Percentiles rank a stretch among this genome's conserved stretches.
Evolutionary conservation across 1,284 basidiomycete genomes (phyloP).

Genomic region (Dichomitus squalens): DNA sequence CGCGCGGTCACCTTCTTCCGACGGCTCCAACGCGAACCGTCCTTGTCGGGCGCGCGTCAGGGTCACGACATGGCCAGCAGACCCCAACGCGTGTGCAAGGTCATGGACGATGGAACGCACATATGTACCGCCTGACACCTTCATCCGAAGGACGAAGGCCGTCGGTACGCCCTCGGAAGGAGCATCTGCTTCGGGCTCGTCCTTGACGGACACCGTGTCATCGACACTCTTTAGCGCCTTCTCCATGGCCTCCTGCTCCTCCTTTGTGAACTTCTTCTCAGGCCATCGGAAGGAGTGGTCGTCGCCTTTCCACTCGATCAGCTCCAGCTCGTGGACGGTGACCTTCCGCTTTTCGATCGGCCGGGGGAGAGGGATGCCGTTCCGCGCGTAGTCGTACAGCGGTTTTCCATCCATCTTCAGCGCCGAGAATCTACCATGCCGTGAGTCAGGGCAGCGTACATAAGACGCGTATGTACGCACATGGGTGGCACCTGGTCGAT

Average conservation of each 20-base stretch:
- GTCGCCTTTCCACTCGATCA: slow-evolving; percentile 70
- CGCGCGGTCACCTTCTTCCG: slow-evolving; percentile 42
- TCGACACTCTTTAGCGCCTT: slow-evolving; percentile 57
- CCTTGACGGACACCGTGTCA: slow-evolving; percentile 31
- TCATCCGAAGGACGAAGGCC: slow-evolving; percentile 89
- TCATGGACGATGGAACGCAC: slow-evolving; percentile 93
- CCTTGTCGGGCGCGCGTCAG: slow-evolving; percentile 87
- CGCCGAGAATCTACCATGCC: slow-evolving; percentile 82
- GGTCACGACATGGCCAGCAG: slow-evolving; percentile 90
- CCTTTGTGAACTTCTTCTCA: slow-evolving; percentile 63
- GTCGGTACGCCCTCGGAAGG: slow-evolving; percentile 56
- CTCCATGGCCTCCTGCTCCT: slow-evolving; percentile 73
- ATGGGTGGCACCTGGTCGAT: slow-evolving; percentile 92
- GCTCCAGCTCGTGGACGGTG: slow-evolving; percentile 78
- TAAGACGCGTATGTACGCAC: slow-evolving; percentile 47
- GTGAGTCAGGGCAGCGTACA: not conserved
- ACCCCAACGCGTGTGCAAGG: slow-evolving; percentile 79
- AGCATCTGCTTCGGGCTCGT: slow-evolving; percentile 37
- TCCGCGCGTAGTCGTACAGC: slow-evolving; percentile 94
- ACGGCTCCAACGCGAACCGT: slow-evolving; percentile 62
- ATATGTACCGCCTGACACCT: slow-evolving; percentile 95
- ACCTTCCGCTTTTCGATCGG: slow-evolving; percentile 90
- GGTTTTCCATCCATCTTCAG: slow-evolving; percentile 98
- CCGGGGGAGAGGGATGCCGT: slow-evolving; percentile 87
- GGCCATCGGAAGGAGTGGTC: slow-evolving; percentile 76